These are phyloP conservation scores for Ceriops tagal DNA, from an alignment of 345 rosid genomes.

Conservation along the genomic window DNA sequence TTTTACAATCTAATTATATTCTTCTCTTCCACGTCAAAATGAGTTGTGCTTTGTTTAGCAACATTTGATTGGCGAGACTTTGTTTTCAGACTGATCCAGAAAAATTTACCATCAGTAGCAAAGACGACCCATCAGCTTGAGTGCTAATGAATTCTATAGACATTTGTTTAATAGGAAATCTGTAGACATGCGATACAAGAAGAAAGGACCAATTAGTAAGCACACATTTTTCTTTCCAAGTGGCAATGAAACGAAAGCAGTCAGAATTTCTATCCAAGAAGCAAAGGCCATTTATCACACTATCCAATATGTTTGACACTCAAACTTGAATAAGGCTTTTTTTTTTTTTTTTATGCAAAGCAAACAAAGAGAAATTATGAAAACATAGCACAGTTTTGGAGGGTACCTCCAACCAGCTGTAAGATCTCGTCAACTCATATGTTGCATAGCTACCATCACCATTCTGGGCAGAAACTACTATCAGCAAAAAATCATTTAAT, in stretches of 20 bases:
- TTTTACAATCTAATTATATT: too few species aligned
- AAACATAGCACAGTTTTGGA: slow-evolving; percentile 7
- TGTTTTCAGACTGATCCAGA: background rate
- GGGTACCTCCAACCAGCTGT: slow-evolving; percentile 84
- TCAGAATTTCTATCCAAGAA: background rate
- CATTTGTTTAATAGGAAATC: too few species aligned
- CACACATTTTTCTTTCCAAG: background rate
- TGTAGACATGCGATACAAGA: too few species aligned
- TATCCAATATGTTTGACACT: background rate
- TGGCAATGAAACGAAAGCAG: background rate
- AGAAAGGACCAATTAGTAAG: background rate
- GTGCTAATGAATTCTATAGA: too few species aligned
- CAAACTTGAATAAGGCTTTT: background rate
- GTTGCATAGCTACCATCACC: slow-evolving; percentile 79
- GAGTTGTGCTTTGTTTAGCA: background rate
- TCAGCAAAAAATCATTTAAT: too few species aligned
- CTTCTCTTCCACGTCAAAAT: too few species aligned
- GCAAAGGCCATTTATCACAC: too few species aligned
- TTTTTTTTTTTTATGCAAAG: background rate
- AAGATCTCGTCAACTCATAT: slow-evolving; percentile 90
- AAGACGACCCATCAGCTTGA: too few species aligned
- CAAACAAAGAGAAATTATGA: background rate
- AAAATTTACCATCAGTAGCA: too few species aligned
- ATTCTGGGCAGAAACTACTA: slow-evolving; percentile 41
- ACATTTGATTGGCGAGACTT: background rate